These are phyloP conservation scores for Mariannaea elegans DNA, from an alignment of 2,329 filamentous ascomycete species.

Conservation along the genomic window DNA sequence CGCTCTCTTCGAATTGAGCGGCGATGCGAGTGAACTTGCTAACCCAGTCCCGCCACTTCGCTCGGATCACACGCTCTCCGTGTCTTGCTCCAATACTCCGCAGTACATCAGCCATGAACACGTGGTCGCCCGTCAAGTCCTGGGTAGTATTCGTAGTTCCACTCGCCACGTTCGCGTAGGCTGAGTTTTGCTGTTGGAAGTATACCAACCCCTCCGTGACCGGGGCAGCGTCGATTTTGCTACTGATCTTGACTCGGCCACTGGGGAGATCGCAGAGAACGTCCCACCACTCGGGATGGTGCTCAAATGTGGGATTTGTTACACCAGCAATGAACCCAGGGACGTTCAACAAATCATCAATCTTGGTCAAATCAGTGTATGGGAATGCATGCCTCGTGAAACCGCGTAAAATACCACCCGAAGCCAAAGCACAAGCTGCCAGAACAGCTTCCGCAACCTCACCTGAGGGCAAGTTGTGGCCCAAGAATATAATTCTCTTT, in stretches of 20 bases:
- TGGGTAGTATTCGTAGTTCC: slow-evolving; percentile 52
- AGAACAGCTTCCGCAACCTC: slow-evolving; percentile 98
- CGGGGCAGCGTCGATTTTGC: slow-evolving; percentile 81
- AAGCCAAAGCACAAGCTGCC: slow-evolving; percentile 93
- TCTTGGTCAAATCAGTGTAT: slow-evolving; percentile 97
- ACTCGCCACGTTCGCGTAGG: slow-evolving; percentile 60
- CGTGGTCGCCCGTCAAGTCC: slow-evolving; percentile 85
- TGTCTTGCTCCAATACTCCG: slow-evolving; percentile 85
- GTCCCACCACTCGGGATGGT: slow-evolving; percentile 98
- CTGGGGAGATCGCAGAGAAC: slow-evolving; percentile 91
- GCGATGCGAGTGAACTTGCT: slow-evolving; percentile 91
- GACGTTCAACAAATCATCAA: slow-evolving; percentile 94
- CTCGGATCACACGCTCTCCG: slow-evolving; percentile 87
- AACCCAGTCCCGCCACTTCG: slow-evolving; percentile 96
- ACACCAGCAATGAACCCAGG: slow-evolving; percentile 98
- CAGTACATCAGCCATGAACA: slow-evolving; percentile 88
- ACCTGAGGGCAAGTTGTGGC: slow-evolving; percentile 92
- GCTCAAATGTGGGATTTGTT: slow-evolving; percentile 94
- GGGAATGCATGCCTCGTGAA: slow-evolving; percentile 97
- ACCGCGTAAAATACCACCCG: slow-evolving; percentile 88
- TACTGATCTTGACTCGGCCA: slow-evolving; percentile 94
- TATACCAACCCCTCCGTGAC: slow-evolving; percentile 85
- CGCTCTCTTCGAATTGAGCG: slow-evolving; percentile 92
- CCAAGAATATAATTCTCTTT: slow-evolving; percentile 94
- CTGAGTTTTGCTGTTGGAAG: slow-evolving; percentile 83